Evolutionary conservation across 768 basidiomycete genomes (phyloP), one percentile per base, ranked within the genome.

Genomic region (Amanita pseudoporphyria): DNA sequence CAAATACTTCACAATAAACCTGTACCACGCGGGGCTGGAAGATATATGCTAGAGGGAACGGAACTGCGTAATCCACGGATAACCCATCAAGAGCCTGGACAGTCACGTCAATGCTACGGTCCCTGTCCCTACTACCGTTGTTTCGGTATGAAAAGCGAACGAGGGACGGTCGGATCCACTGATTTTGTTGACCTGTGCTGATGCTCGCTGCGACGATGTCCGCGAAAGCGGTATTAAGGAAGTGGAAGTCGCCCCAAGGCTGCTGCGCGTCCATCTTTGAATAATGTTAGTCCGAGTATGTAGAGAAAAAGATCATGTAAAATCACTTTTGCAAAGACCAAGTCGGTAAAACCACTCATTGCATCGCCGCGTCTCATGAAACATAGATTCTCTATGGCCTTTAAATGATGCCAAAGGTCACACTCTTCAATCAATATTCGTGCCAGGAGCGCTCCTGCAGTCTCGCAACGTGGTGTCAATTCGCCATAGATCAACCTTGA

Each of bases 211-310:
- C 72, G 32, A 82, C 69, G 24, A 84, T 73, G 44, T 89, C 84
- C 16, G 70, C 69, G 60, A 92, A 88, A 9, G 82, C 79, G 24
- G 78, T 82, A 57, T 91, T 91, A 48, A 91, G 62, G 64, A 86
- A 87, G 65, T 92, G 89, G 60, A 87, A 88, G 59, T 91, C 89
- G 40, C 65, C 72, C 88, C 88, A 92, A 31, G 67, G 58, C 58
- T 83, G 79, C 41, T 74, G 70, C n/a, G 68, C 68, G 54, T 91
- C 85, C 78, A 90, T 88, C 87, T 90, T 47, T 5, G 43, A 3
- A 38, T 9, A 33, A 28, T 9, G 6, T 49, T 38, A 49, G 47
- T 16, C 14, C 1, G 19, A 21, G 19, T 14, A 14, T 6, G 7
- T n/a, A n/a, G n/a, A n/a, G 16, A 24, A 18, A 10, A 16, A n/a